Evolutionary conservation across 345 rosid genomes (phyloP).

Genomic region (Sonneratia caseolaris): DNA sequence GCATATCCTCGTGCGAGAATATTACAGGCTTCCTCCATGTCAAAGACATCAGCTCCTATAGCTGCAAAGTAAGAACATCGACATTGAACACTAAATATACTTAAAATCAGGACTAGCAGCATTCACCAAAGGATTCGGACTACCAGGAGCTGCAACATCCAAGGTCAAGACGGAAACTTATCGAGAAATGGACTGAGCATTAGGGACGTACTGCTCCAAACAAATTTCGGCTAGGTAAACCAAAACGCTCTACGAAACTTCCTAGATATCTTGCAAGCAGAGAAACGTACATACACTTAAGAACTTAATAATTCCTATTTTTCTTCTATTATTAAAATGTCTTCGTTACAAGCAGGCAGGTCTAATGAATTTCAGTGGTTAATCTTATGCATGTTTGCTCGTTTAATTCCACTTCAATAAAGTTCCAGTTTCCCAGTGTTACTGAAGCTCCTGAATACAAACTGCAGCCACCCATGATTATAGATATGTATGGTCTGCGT

Average conservation of each 20-base stretch:
- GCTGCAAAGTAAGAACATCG: slow-evolving; percentile 28
- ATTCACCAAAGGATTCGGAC: slow-evolving; percentile 44
- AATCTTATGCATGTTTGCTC: no score
- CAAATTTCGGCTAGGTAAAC: background rate
- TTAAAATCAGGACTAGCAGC: slow-evolving; percentile 25
- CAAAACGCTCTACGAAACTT: background rate
- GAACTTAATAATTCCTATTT: no score
- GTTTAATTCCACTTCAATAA: background rate
- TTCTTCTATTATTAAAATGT: no score
- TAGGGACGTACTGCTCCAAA: background rate
- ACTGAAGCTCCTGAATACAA: background rate
- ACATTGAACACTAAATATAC: slow-evolving; percentile 1
- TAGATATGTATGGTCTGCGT: background rate
- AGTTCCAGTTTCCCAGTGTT: background rate
- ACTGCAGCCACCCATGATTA: background rate
- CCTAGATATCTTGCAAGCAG: background rate
- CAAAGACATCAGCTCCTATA: slow-evolving; percentile 57
- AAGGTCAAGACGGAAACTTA: slow-evolving; percentile 6
- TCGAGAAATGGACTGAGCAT: background rate
- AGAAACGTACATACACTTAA: background rate
- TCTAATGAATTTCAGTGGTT: no score
- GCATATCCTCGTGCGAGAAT: slow-evolving; percentile 66
- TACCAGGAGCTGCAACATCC: slow-evolving; percentile 68
- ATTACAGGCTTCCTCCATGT: slow-evolving; percentile 76
- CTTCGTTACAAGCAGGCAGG: no score